Evolutionary conservation across 306 rosid genomes (phyloP).

Genomic region (Medicago ruthenica): DNA sequence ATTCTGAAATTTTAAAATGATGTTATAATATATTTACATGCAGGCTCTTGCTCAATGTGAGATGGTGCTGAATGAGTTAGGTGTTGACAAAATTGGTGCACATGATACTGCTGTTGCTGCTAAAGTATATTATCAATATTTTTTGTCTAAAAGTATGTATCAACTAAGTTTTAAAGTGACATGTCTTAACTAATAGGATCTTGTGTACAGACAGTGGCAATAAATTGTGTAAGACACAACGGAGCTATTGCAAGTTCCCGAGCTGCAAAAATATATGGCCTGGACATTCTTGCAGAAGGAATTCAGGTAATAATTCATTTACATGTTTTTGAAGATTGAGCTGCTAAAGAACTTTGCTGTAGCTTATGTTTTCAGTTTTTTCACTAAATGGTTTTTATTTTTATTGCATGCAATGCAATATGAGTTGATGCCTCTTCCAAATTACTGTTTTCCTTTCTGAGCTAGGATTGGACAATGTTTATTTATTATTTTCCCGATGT

Average conservation of each 20-base stretch:
- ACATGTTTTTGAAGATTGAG: conserved; percentile 27
- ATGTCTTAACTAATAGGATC: conserved; percentile 36
- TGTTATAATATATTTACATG: conserved; percentile 41
- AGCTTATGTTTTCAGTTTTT: conserved; percentile 21
- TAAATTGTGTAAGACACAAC: conserved; percentile 55
- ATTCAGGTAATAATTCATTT: conserved; percentile 64
- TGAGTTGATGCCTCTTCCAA: conserved; percentile 30
- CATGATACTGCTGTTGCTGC: conserved; percentile 87
- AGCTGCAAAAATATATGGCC: conserved; percentile 86
- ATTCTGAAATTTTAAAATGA: conserved; percentile 17
- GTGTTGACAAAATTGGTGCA: conserved; percentile 59
- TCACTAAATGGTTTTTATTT: conserved; percentile 3
- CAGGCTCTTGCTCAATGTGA: conserved; percentile 92
- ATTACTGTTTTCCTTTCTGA: conserved; percentile 25
- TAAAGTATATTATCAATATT: conserved; percentile 58
- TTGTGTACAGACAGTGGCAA: conserved; percentile 69
- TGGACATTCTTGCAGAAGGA: conserved; percentile 68
- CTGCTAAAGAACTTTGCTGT: conserved; percentile 1
- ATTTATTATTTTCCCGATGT: conserved; percentile 28
- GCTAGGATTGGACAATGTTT: conserved; percentile 12
- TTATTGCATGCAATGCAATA: conserved; percentile 15
- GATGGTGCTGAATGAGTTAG: conserved; percentile 57
- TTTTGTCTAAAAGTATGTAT: conserved; percentile 27
- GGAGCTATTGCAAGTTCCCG: conserved; percentile 90
- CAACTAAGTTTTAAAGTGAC: conserved; percentile 29